These are phyloP conservation scores for Myxozyma vanderwaltii DNA, from an alignment of 805 yeast genomes.

Conservation along the genomic window DNA sequence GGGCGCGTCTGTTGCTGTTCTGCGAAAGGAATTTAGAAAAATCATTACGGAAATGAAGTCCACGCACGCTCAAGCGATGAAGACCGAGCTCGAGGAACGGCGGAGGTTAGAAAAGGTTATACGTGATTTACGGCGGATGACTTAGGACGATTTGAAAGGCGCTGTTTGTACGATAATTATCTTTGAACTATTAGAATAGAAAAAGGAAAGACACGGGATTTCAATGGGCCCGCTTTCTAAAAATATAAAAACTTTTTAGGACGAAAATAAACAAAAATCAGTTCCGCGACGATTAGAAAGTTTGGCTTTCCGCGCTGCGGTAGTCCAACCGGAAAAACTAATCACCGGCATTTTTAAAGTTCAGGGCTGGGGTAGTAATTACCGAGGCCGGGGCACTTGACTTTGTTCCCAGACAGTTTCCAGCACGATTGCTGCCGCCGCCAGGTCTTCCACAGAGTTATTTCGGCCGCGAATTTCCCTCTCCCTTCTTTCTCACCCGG, in stretches of 20 bases:
- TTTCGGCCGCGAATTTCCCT: neutral
- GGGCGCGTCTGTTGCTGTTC: constrained; percentile 14
- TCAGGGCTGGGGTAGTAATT: neutral
- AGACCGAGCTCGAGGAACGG: constrained; percentile 31
- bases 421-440: too few relatives aligned
- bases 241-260: too few relatives aligned
- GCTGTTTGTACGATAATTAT: neutral
- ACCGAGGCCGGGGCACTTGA: neutral
- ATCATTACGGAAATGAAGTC: constrained; percentile 23
- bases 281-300: too few relatives aligned
- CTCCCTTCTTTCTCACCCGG: neutral
- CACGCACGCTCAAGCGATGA: constrained; percentile 20
- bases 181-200: too few relatives aligned
- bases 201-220: too few relatives aligned
- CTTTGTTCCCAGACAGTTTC: neutral
- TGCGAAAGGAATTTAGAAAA: constrained; percentile 30
- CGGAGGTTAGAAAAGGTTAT: constrained; percentile 29
- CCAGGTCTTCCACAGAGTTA: neutral
- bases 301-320: too few relatives aligned
- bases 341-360: neutral
- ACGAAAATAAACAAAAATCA: too few relatives aligned
- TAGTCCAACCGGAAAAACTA: constrained; percentile 9
- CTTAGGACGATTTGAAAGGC: neutral
- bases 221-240: too few relatives aligned
- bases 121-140: constrained; percentile 27